Evolutionary conservation across 2,329 filamentous ascomycete genomes (phyloP), one percentile per base, ranked within the genome.

Genomic region (Byssochlamys sp.): DNA sequence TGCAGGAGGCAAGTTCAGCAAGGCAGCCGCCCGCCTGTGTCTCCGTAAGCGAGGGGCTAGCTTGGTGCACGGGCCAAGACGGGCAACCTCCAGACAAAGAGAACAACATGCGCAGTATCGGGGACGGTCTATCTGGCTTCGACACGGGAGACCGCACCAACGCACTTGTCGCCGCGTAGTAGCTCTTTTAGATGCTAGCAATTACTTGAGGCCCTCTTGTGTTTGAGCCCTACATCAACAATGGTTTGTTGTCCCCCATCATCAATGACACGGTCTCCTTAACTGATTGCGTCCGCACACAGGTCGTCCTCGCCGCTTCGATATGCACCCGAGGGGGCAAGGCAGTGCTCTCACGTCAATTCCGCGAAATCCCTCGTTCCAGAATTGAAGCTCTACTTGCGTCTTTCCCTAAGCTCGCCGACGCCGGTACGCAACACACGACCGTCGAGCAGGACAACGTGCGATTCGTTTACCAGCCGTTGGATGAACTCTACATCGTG

Each of bases 401-500:
- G 63, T 95, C 92, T 9, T 96, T 99, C 72, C 95, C 94, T 57
- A 99, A 99, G 79, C 88, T 97, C 58, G 91, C 94, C 69, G 91
- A 96, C 75, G 91, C 89, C 61, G 89, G 91, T 60, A 96, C 91
- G 55, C 94, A 99, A 77, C 94, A 99, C 76, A 99, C 94, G 28
- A 99, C 90, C 4, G 91, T 97, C 68, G 94, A 99, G 77, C 91
- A 97, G 77, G 95, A 99, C 80, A 97, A 96, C 79, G 94, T 99
- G 70, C 92, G 94, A 78, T 99, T 96, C 73, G 94, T 99, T 59
- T 99, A 99, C 81, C 94, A 99, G 75, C 95, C 94, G 60, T 83
- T 99, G 63, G 95, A 99, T 78, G 95, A 99, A 80, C 86, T 99
- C 63, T 99, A 99, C 83, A 97, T 99, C 85, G 92, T 99, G 64